These are phyloP conservation scores for Venturia oleaginea DNA, from an alignment of 2,329 filamentous ascomycete species.

Conservation along the genomic window DNA sequence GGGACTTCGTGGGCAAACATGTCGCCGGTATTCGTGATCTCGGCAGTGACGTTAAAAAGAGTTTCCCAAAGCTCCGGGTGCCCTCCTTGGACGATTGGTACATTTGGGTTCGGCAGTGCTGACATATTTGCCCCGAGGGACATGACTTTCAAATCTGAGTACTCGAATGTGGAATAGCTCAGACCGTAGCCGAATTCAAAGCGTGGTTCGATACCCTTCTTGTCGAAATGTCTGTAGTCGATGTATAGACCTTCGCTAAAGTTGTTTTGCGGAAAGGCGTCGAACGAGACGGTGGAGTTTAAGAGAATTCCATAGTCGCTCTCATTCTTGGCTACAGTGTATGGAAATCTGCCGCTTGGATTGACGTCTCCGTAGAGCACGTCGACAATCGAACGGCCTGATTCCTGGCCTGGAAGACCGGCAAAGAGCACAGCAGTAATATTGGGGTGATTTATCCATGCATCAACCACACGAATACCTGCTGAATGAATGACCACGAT, in stretches of 20 bases:
- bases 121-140: slow-evolving; percentile 24
- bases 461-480: slow-evolving; percentile 58
- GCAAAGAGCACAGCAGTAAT: slow-evolving; percentile 61
- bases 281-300: slow-evolving; percentile 30
- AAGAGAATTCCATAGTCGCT: slow-evolving; percentile 47
- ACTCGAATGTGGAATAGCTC: slow-evolving; percentile 58
- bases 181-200: slow-evolving; percentile 58
- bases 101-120: slow-evolving; percentile 42
- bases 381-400: slow-evolving; percentile 57
- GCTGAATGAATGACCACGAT: slow-evolving; percentile 66
- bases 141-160: slow-evolving; percentile 30
- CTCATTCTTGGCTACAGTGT: slow-evolving; percentile 48
- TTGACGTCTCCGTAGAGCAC: slow-evolving; percentile 60
- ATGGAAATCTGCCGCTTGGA: slow-evolving; percentile 62
- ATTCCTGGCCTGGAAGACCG: slow-evolving; percentile 65
- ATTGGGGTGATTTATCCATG: slow-evolving; percentile 57
- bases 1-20: slow-evolving; percentile 44
- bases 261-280: slow-evolving; percentile 4
- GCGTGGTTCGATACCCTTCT: slow-evolving; percentile 47
- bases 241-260: slow-evolving; percentile 55
- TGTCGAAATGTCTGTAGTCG: slow-evolving; percentile 49
- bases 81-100: slow-evolving; percentile 44
- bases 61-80: slow-evolving; percentile 54
- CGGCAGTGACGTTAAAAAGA: slow-evolving; percentile 49
- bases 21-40: slow-evolving; percentile 54